These are phyloP conservation scores for Sclerotinia nivalis DNA, from an alignment of 2,329 filamentous ascomycete genomes.

Conservation along the genomic window DNA sequence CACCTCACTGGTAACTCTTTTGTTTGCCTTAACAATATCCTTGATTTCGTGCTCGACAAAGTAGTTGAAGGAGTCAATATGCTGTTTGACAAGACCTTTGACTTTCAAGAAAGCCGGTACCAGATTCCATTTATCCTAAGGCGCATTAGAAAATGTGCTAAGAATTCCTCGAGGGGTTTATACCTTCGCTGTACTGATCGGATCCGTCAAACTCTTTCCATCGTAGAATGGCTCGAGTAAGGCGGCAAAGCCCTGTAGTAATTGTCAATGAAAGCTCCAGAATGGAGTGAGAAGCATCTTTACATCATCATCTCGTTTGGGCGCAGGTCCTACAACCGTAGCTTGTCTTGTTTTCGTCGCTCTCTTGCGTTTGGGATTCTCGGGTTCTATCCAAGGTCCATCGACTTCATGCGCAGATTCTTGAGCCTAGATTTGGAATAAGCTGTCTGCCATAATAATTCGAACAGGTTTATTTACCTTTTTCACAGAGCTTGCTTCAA, in stretches of 20 bases:
- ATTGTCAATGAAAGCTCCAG: neutral
- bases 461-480: neutral
- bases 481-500: conserved; percentile 2
- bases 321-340: conserved; percentile 28
- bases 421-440: conserved; percentile 13
- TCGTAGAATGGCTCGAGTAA: conserved; percentile 70
- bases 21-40: conserved; percentile 91
- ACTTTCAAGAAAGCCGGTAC: conserved; percentile 97
- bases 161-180: neutral
- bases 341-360: conserved; percentile 28
- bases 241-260: conserved; percentile 55
- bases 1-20: conserved; percentile 84
- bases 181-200: conserved; percentile 63
- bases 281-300: neutral
- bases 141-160: conserved; percentile 44
- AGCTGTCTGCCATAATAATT: neutral
- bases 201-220: conserved; percentile 65
- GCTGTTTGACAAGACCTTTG: conserved; percentile 91
- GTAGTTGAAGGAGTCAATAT: conserved; percentile 91
- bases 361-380: conserved; percentile 35
- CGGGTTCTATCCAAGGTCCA: conserved; percentile 24
- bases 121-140: conserved; percentile 93
- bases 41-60: conserved; percentile 97
- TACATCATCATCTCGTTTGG: conserved; percentile 36
- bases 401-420: conserved; percentile 11